Conservation (phyloP, 2,329 filamentous ascomycete genomes). For the Stagonosporopsis cucurbitacearum region DNA sequence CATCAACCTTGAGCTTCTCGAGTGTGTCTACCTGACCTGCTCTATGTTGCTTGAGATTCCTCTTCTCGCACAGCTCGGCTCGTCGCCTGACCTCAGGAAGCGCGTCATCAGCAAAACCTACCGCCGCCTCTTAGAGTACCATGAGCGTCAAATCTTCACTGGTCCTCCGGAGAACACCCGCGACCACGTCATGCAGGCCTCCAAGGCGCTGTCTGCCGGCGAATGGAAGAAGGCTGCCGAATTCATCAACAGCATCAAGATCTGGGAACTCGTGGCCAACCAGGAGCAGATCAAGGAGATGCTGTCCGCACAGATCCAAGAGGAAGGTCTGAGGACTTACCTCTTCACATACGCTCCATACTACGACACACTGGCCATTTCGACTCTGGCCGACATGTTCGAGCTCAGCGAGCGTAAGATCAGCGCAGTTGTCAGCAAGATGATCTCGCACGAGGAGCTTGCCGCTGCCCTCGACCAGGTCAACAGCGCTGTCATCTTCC, state of each 20-base stretch:
- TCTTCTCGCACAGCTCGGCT: conserved; percentile 93
- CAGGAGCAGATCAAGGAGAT: conserved; percentile 93
- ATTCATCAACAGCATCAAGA: conserved; percentile 98
- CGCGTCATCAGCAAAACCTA: conserved; percentile 99
- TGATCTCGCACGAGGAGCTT: conserved; percentile 99
- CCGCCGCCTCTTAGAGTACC: conserved; percentile 98
- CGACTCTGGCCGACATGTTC: conserved; percentile 90
- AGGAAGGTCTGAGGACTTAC: conserved; percentile 96
- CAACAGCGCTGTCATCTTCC: conserved; percentile 96
- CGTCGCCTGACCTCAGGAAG: conserved; percentile 96
- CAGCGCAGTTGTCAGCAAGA: conserved; percentile 93
- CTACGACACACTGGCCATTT: conserved; percentile 93
- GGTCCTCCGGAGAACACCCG: conserved; percentile 98
- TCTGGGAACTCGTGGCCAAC: conserved; percentile 97
- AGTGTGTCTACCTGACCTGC: conserved; percentile 98
- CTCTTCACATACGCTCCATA: conserved; percentile 99
- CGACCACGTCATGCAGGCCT: conserved; percentile 99
- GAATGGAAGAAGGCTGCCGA: conserved; percentile 98
- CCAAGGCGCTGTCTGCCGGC: conserved; percentile 92
- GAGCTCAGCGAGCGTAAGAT: conserved; percentile 92
- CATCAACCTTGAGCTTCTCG: conserved; percentile 97
- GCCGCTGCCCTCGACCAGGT: conserved; percentile 97
- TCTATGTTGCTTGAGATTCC: conserved; percentile 99
- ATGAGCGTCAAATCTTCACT: conserved; percentile 98
- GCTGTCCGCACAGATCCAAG: conserved; percentile 97